These are phyloP conservation scores for Rhodotorula mucilaginosa DNA, from an alignment of 1,284 basidiomycete genomes.

Conservation along the genomic window DNA sequence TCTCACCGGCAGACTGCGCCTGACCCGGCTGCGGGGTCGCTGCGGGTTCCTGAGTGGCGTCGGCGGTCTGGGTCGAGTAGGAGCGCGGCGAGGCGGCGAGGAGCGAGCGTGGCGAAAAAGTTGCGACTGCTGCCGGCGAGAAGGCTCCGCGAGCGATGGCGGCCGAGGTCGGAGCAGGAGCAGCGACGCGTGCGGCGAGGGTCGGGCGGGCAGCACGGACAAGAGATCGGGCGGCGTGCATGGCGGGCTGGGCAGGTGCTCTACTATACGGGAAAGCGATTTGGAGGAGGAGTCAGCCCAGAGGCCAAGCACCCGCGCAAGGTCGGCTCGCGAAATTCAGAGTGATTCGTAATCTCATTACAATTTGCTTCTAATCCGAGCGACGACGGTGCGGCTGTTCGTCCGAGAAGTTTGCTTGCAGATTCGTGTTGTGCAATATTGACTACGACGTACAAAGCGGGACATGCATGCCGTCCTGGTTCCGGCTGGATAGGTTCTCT, in stretches of 20 bases:
- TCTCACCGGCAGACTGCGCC: background rate
- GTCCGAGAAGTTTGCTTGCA: too few relatives aligned
- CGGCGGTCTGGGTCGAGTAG: background rate
- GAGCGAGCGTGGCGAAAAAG: constrained; percentile 2
- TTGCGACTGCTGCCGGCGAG: constrained; percentile 1
- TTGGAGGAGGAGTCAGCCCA: background rate
- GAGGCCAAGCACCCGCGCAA: too few relatives aligned
- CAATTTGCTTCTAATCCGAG: too few relatives aligned
- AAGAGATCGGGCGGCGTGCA: constrained; percentile 9
- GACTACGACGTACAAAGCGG: too few relatives aligned
- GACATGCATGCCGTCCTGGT: too few relatives aligned
- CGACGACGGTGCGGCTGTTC: too few relatives aligned
- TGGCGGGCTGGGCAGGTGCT: background rate
- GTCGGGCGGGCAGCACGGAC: constrained; percentile 11
- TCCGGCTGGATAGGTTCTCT: too few relatives aligned
- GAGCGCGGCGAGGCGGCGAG: background rate
- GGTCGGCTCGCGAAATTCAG: too few relatives aligned
- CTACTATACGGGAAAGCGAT: background rate
- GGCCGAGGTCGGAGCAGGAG: background rate
- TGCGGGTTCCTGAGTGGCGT: background rate
- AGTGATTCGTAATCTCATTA: too few relatives aligned
- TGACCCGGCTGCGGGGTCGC: background rate
- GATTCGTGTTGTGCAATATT: too few relatives aligned
- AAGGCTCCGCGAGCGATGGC: background rate
- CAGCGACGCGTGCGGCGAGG: background rate